These are phyloP conservation scores for Musa balbisiana DNA, from an alignment of 202 grass and related monocot species.

Conservation along the genomic window DNA sequence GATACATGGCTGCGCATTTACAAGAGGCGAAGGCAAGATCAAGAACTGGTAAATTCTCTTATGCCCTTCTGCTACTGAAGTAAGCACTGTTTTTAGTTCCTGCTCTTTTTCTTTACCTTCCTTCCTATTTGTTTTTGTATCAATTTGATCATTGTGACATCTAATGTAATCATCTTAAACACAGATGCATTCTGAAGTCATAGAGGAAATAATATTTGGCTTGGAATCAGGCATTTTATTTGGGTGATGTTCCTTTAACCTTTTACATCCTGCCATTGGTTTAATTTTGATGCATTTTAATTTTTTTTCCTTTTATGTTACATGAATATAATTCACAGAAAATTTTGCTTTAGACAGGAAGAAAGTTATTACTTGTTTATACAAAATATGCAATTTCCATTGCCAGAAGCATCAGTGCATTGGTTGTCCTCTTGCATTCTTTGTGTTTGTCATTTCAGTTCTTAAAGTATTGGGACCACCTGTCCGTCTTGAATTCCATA, in stretches of 20 bases:
- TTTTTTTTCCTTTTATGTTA: background rate
- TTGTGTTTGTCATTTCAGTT: no score
- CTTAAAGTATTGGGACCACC: no score
- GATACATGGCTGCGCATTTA: slow-evolving; percentile 94
- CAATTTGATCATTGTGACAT: slow-evolving; percentile 11
- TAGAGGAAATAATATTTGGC: slow-evolving; percentile 85
- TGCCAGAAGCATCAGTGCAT: no score
- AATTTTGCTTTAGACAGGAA: background rate
- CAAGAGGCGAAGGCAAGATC: slow-evolving; percentile 78
- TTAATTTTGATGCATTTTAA: background rate
- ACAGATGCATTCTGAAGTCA: slow-evolving; percentile 81
- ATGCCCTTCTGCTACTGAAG: background rate
- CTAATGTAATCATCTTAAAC: slow-evolving; percentile 29
- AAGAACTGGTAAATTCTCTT: slow-evolving; percentile 61
- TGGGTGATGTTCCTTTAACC: slow-evolving; percentile 46
- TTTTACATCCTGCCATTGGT: background rate
- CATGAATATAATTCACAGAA: background rate
- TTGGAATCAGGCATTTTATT: slow-evolving; percentile 99
- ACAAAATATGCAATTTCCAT: no score
- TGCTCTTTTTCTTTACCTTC: background rate
- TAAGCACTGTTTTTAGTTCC: background rate
- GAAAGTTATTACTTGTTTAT: no score
- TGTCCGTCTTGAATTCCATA: no score
- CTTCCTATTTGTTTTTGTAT: slow-evolving; percentile 10
- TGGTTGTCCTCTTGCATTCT: no score